Base-by-base conservation (phyloP, 768 basidiomycete genomes). In the Cyclocybe aegerita region DNA sequence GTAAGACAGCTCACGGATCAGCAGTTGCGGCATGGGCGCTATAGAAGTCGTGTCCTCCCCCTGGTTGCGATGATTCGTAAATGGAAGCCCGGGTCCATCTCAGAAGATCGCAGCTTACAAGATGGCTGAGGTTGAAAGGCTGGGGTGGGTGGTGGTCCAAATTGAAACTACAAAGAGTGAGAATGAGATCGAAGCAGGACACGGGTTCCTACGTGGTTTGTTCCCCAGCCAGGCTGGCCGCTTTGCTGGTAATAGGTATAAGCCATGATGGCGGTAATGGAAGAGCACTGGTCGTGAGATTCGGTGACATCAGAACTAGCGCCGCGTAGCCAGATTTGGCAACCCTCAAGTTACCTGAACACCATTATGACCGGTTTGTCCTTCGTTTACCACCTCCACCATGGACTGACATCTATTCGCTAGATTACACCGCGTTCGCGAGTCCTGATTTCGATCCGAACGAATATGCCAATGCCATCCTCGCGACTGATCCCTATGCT, bases 391-490 rank as follows among this genome's bases (percentile, higher is more conserved):
- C 7, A 7, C 11, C 17, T 42, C 40, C 11, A 16, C 40, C 36
- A 34, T 15, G 12, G 39, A 23, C 37, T 23, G 40, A 16, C 75
- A 76, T 78, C 49, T 45, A 34, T 47, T 51, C 37, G 50, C 5
- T 56, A 86, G 92, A 93, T 56, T 88, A 93, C 61, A 64, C 83
- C 11, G 78, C 86, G 40, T 98, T 97, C 62, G 76, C 89, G 29
- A 76, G 70, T 37, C 65, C 82, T 2, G 76, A 84, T 32, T 98
- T 98, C 66, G 88, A 96, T 64, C 78, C 91, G 11, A 88, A 90
- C 61, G 88, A 89, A 37, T 97, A 95, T 65, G 95, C 95, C 2
- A 94, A 94, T 66, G 85, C 91, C 11, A 80, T 96, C 47, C 78
- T 98, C 16, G 87, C 93, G 4, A 89, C 91, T 17, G 87, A 93